Evolutionary conservation across 164 flowering plant genomes (phyloP).

Genomic region (Magnolia kwangsiensis): DNA sequence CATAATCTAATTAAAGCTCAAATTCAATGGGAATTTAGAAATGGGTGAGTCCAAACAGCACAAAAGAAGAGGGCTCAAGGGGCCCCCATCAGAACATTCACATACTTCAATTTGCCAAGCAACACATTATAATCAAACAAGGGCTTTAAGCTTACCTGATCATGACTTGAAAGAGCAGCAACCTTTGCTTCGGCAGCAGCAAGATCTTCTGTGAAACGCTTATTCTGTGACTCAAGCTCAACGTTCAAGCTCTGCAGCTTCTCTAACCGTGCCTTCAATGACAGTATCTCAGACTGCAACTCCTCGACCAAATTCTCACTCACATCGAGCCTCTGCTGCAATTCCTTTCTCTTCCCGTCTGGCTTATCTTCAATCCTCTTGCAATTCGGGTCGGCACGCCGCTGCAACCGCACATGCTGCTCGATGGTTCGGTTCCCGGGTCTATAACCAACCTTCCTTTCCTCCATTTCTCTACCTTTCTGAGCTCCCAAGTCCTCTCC

Average conservation of each 20-base stretch:
- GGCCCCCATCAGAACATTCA: not conserved
- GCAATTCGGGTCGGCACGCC: conserved; percentile 13
- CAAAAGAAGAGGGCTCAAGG: too few species aligned
- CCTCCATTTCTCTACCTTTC: conserved; percentile 28
- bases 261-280: conserved; percentile 41
- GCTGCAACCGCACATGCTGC: conserved; percentile 34
- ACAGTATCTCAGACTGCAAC: conserved; percentile 41
- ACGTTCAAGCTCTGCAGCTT: conserved; percentile 37
- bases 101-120: not conserved
- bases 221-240: conserved; percentile 49
- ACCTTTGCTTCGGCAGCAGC: conserved; percentile 45
- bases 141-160: conserved; percentile 30
- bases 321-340: conserved; percentile 33
- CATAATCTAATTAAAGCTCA: too few species aligned
- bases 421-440: conserved; percentile 24
- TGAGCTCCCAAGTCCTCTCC: conserved; percentile 28
- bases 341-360: conserved; percentile 28
- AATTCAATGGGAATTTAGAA: too few species aligned
- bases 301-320: conserved; percentile 40
- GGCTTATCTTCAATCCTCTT: conserved; percentile 27
- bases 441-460: conserved; percentile 22
- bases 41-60: too few species aligned
- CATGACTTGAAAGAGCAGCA: conserved; percentile 23
- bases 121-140: not conserved
- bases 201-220: conserved; percentile 38